Conservation (phyloP, 73 alveolate species). For the Paramecium caudatum region DNA sequence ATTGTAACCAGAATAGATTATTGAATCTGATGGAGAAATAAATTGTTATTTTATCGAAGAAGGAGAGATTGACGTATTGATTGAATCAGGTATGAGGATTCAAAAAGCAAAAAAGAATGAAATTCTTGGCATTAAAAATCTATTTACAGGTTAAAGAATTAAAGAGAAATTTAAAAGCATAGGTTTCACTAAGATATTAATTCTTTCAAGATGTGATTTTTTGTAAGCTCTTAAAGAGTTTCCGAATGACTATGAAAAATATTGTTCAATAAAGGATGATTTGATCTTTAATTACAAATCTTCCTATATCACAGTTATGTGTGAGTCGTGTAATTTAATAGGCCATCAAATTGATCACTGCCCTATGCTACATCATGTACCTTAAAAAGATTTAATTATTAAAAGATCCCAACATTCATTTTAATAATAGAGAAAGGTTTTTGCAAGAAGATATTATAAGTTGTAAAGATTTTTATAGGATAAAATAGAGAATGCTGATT, state of each 20-base stretch:
- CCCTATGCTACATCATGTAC: slow-evolving; percentile 61
- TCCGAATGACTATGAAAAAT: slow-evolving; percentile 63
- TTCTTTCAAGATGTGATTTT: slow-evolving; percentile 43
- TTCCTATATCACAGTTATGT: slow-evolving; percentile 1
- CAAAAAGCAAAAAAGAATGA: background rate
- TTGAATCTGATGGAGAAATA: slow-evolving; percentile 38
- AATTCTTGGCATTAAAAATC: slow-evolving; percentile 12
- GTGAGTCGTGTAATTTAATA: slow-evolving; percentile 9
- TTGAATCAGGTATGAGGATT: background rate
- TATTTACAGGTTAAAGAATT: slow-evolving; percentile 22
- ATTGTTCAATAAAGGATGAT: slow-evolving; percentile 52
- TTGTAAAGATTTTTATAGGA: background rate
- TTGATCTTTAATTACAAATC: slow-evolving; percentile 37
- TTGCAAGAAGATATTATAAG: background rate
- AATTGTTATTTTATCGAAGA: slow-evolving; percentile 53
- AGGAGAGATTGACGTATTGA: slow-evolving; percentile 26
- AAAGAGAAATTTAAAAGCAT: slow-evolving; percentile 41
- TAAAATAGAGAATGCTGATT: background rate
- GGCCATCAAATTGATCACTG: slow-evolving; percentile 41
- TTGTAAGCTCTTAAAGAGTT: slow-evolving; percentile 25
- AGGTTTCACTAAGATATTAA: slow-evolving; percentile 58
- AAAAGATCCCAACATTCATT: background rate
- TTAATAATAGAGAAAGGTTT: background rate
- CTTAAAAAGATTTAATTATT: slow-evolving; percentile 42
- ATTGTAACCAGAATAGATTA: slow-evolving; percentile 69